Evolutionary conservation across 23 red algal genomes (phyloP).

Genomic region (Cyanidiococcus yangmingshanensis): DNA sequence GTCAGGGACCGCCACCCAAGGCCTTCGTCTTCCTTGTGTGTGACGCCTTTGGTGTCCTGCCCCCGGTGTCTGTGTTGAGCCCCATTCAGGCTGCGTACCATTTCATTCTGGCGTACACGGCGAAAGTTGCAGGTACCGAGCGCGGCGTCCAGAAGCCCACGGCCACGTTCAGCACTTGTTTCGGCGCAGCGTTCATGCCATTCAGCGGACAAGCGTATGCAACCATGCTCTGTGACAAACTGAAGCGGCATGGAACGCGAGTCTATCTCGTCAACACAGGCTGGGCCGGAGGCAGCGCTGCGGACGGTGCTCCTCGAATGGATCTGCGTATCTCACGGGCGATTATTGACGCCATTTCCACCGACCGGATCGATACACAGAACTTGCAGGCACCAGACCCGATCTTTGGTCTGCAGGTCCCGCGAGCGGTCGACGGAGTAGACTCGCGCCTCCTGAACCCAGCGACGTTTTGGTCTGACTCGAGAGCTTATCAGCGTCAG

Average conservation of each 20-base stretch:
- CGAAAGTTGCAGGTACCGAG: slow-evolving; percentile 44
- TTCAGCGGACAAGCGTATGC: slow-evolving; percentile 26
- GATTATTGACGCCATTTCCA: slow-evolving; percentile 25
- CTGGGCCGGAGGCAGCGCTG: slow-evolving; percentile 35
- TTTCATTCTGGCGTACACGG: slow-evolving; percentile 34
- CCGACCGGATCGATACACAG: neutral
- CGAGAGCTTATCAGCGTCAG: neutral
- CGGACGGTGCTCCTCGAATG: slow-evolving; percentile 29
- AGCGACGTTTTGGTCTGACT: neutral
- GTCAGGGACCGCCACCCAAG: slow-evolving; percentile 23
- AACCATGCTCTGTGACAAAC: slow-evolving; percentile 28
- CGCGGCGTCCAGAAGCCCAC: slow-evolving; percentile 28
- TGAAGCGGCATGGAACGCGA: slow-evolving; percentile 15
- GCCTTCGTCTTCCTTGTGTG: slow-evolving; percentile 31
- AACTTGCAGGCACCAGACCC: slow-evolving; percentile 19
- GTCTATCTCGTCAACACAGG: slow-evolving; percentile 54
- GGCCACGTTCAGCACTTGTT: slow-evolving; percentile 28
- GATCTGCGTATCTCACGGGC: slow-evolving; percentile 22
- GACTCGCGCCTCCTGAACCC: slow-evolving; percentile 4
- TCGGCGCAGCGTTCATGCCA: slow-evolving; percentile 38
- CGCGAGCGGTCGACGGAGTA: neutral
- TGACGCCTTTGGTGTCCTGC: slow-evolving; percentile 43
- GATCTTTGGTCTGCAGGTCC: slow-evolving; percentile 27
- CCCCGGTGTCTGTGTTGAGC: slow-evolving; percentile 22
- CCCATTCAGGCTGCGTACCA: slow-evolving; percentile 30